Evolutionary conservation across 2,329 filamentous ascomycete species (phyloP).

Genomic region (Fusarium illudens): DNA sequence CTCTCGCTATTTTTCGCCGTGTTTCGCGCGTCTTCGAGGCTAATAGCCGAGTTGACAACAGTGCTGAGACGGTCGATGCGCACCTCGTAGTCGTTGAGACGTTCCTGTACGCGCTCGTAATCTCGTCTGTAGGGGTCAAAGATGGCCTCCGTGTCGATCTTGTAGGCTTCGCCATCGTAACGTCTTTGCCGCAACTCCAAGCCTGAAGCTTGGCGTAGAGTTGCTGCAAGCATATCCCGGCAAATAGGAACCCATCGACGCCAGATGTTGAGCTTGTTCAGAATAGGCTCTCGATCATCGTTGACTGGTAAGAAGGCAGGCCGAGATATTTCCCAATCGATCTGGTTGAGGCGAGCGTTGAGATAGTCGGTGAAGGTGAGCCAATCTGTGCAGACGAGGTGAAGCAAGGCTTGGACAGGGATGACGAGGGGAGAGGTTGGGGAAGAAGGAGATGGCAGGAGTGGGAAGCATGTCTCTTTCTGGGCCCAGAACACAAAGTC

Average conservation of each 20-base stretch:
- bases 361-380: slow-evolving; percentile 5
- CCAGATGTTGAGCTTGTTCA: slow-evolving; percentile 1
- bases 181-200: not conserved
- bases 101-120: not conserved
- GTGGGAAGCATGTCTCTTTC: not conserved
- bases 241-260: not conserved
- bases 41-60: not conserved
- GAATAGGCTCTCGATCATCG: not conserved
- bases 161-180: not conserved
- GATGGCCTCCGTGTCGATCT: not conserved
- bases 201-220: not conserved
- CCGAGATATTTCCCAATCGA: slow-evolving; percentile 1
- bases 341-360: slow-evolving; percentile 2
- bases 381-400: not conserved
- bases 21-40: not conserved
- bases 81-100: not conserved
- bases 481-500: not conserved
- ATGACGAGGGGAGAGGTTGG: not conserved
- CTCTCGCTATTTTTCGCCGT: not conserved
- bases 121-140: not conserved
- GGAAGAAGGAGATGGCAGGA: not conserved
- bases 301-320: not conserved
- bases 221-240: not conserved
- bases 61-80: slow-evolving; percentile 1
- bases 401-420: not conserved